Evolutionary conservation across 2,329 filamentous ascomycete species (phyloP), one percentile per base, ranked within the genome.

Genomic region (Talaromyces sp.): DNA sequence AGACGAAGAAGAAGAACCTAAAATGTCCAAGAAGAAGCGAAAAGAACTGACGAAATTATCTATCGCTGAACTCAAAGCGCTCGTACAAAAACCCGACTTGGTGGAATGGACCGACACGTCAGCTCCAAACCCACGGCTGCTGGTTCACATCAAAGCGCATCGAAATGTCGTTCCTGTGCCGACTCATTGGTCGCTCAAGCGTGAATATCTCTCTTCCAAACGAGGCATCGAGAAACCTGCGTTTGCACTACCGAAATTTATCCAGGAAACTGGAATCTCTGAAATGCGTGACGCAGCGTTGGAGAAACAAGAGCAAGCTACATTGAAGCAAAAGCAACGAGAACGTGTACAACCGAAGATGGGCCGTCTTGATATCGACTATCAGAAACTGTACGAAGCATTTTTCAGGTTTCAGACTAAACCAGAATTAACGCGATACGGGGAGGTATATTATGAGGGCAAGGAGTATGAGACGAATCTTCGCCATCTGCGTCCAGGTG

Each of bases 391-490:
- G 56, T 97, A 97, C 76, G 94, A 97, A 71, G 94, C 94, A 3
- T 99, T 99, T 79, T 99, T 99, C 80, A 85, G 91, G 60, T 95
- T 96, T 71, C 94, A 99, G 77, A 96, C 91, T 40, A 99, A 99
- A 75, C 94, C 94, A 0, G 87, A 91, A 65, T 78, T 99, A 62
- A 97, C 94, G 33, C 84, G 92, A 43, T 99, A 96, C 66, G 94
- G 94, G 40, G 94, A 99, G 73, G 92, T 99, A n/a, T 99, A 99
- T 75, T 97, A 97, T 72, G 94, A 99, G 75, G 94, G 94, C 70
- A 99, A 99, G 73, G 94, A 99, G 72, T 94, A 90, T 69, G 94
- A 99, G 75, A 96, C 94, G 0, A 96, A 97, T 71, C 83, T 96
- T 63, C 87, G 89, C 66, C 89, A 97, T 75, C 84, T 97, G 60